Percentiles rank a stretch among this genome's conserved stretches.
Evolutionary conservation across 257 asterid species (phyloP).

Genomic region (Fraxinus cuspidata): DNA sequence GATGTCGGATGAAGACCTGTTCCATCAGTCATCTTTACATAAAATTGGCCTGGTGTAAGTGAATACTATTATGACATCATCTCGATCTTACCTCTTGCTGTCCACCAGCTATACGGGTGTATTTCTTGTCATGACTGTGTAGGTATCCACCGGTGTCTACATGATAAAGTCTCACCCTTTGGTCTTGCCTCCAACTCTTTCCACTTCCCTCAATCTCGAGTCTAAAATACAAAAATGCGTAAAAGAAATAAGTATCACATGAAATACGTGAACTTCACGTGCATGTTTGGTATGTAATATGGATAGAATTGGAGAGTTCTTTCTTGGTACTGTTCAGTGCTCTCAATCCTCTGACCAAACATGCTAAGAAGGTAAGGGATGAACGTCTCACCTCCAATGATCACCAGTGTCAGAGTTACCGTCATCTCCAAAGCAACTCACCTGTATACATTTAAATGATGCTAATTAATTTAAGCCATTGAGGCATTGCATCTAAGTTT

Average conservation of each 20-base stretch:
- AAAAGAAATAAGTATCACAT: neutral
- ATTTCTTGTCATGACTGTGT: slow-evolving; percentile 97
- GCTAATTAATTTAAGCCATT: slow-evolving; percentile 14
- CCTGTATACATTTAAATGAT: slow-evolving; percentile 43
- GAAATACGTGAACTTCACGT: neutral
- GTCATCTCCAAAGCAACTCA: slow-evolving; percentile 92
- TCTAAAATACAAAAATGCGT: slow-evolving; percentile 38
- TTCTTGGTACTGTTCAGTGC: neutral
- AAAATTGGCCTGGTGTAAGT: neutral
- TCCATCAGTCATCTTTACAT: neutral
- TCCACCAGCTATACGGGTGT: slow-evolving; percentile 96
- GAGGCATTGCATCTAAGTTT: neutral
- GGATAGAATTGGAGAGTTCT: neutral
- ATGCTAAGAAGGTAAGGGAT: neutral
- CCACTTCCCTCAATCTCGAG: slow-evolving; percentile 95
- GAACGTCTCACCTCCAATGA: slow-evolving; percentile 68
- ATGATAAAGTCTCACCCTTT: slow-evolving; percentile 83
- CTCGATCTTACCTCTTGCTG: slow-evolving; percentile 86
- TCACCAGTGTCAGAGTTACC: slow-evolving; percentile 91
- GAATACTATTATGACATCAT: neutral
- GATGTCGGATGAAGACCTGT: neutral
- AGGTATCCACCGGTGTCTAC: slow-evolving; percentile 88
- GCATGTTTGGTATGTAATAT: neutral
- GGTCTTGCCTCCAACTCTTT: slow-evolving; percentile 98
- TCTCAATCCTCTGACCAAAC: neutral